Base-by-base conservation (phyloP, 2,329 filamentous ascomycete species). In the Pseudocercospora fijiensis region DNA sequence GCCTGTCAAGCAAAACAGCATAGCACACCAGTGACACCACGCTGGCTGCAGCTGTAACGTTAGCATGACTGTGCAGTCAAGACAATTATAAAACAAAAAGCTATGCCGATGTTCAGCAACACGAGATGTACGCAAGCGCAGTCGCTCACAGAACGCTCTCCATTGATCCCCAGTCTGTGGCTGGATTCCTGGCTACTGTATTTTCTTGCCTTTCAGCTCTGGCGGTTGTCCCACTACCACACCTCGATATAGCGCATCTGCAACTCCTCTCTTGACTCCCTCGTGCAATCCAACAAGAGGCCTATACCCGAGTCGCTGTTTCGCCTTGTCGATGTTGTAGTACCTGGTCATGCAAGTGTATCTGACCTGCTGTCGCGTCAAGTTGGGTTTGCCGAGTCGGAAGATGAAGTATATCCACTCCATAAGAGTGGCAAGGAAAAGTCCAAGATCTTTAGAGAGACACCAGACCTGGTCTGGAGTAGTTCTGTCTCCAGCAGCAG, bases 341-440 rank as follows among this genome's bases (percentile, higher is more conserved):
- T 92, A 93, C 62, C 90, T 83, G 62, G 87, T 90, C 87, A 92
- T 90, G 75, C 85, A 88, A 73, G 86, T 86, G 76, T 88, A 91
- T 69, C 84, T 80, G 65, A 90, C 80, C 69, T 81, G 78, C 62
- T 78, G 76, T 63, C 77, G 69, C 10, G 78, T 81, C 69, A 83
- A 60, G 56, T 80, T 82, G 16, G 81, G 81, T 67, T 76, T 80
- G 7, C 80, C 80, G 30, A 80, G 53, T 47, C 70, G 65, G 63
- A 77, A 72, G 8, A 77, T 58, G 78, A 80, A 81, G 69, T 79
- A 82, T 2, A 79, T 66, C 72, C 75, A 79, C 65, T 82, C 81
- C 60, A 82, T 73, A 4, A 81, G 63, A 2, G 72, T 76, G 9
- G 79, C 80, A 52, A 83, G 71, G 30, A 75, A 71, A 67, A 79